These are phyloP conservation scores for Gnaphalium uliginosum DNA, from an alignment of 129 eudicot species.

Conservation along the genomic window DNA sequence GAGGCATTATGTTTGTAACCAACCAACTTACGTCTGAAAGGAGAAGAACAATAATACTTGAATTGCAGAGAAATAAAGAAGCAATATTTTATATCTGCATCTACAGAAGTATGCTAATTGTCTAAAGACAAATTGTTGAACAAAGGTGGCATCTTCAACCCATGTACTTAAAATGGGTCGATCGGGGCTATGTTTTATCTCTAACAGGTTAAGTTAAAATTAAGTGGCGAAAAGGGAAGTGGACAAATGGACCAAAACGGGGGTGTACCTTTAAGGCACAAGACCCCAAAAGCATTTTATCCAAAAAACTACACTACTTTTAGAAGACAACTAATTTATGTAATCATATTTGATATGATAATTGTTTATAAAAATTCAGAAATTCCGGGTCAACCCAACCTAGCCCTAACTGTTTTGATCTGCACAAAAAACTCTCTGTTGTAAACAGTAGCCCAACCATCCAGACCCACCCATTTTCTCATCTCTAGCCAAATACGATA, in stretches of 20 bases:
- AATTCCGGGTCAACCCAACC: not conserved
- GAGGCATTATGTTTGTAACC: not conserved
- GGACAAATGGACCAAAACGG: not conserved
- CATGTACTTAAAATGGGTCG: not conserved
- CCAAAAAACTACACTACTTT: not conserved
- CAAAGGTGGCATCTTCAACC: not conserved
- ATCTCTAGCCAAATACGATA: not conserved
- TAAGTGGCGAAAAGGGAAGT: not conserved
- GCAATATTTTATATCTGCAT: too few species aligned
- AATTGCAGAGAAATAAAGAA: too few species aligned
- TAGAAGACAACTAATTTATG: not conserved
- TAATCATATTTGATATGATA: not conserved
- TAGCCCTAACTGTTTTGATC: not conserved
- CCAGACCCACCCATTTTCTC: slow-evolving; percentile 6
- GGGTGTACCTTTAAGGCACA: not conserved
- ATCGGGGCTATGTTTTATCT: not conserved
- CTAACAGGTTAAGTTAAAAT: not conserved
- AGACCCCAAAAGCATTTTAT: not conserved
- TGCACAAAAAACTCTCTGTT: not conserved
- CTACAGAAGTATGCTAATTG: too few species aligned
- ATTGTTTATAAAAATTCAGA: not conserved
- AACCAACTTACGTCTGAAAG: not conserved
- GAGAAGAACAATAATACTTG: not conserved
- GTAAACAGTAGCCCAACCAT: not conserved
- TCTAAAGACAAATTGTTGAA: not conserved